Evolutionary conservation across 2,329 filamentous ascomycete species (phyloP), one percentile per base, ranked within the genome.

Genomic region (Beauveria australis): DNA sequence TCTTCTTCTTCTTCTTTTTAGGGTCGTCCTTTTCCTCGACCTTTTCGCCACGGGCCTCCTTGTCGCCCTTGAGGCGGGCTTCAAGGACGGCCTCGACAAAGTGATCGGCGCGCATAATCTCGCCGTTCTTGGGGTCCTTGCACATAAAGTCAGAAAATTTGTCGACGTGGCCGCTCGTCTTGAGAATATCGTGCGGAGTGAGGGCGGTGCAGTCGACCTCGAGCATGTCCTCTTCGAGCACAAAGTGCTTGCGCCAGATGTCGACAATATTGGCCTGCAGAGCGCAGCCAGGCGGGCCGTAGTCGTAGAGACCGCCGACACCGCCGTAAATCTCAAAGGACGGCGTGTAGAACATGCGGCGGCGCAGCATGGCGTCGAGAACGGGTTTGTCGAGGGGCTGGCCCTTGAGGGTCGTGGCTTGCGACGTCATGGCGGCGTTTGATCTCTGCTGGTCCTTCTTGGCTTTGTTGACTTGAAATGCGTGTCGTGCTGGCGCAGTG

Each of bases 71-170:
- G 63, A 99, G 77, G 44, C 94, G 84, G 53, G 85, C 80, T 79
- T 97, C 92, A 57, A 99, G 84, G 43, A 97, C 87, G 69, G 96
- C 91, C 81, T 97, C 92, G 66, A 99, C 92, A 69, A 97, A 85
- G 79, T 99, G 94, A 72, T 99, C 94, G 62, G 94, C 92, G 67
- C 94, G 87, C 73, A 99, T 86, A 71, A 97, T 96, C 75, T 99
- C 94, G 72, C 94, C 94, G 69, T 89, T 96, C 82, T 96, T 95
- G 64, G 93, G 91, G 75, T 99, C 94, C 77, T 96, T 96, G 86
- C 91, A 96, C 92, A 97, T 97, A 91, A 90, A 97, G 75, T 97
- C 93, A 75, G 91, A 89, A 71, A 97, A 97, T 76, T 96, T 96
- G 75, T 97, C 93, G 66, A 97, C 94, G 78, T 99, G 94, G 65